Evolutionary conservation across 1,284 basidiomycete genomes (phyloP).

Genomic region (Pseudozyma pruni): DNA sequence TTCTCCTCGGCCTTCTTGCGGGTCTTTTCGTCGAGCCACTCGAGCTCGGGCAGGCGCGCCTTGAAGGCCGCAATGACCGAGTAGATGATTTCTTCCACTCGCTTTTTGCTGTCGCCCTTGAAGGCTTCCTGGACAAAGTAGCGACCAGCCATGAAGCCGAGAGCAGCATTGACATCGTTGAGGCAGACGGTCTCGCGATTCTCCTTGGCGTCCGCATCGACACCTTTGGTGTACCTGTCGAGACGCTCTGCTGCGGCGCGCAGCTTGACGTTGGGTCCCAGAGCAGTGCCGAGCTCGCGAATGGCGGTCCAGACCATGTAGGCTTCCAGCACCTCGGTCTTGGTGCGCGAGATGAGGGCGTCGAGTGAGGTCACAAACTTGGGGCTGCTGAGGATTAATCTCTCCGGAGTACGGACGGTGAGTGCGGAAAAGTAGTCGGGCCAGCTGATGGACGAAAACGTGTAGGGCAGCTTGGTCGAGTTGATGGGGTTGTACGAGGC

Average conservation of each 20-base stretch:
- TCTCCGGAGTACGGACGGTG: slow-evolving; percentile 71
- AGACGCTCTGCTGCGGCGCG: slow-evolving; percentile 70
- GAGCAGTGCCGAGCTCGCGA: slow-evolving; percentile 52
- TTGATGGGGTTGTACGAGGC: slow-evolving; percentile 87
- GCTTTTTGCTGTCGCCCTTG: slow-evolving; percentile 79
- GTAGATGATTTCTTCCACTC: slow-evolving; percentile 86
- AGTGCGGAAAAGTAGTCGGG: slow-evolving; percentile 84
- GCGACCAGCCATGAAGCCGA: slow-evolving; percentile 72
- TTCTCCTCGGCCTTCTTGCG: slow-evolving; percentile 85
- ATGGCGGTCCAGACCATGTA: slow-evolving; percentile 75
- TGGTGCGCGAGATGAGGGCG: slow-evolving; percentile 77
- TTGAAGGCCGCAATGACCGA: slow-evolving; percentile 88
- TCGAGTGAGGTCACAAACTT: slow-evolving; percentile 79
- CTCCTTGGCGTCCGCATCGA: slow-evolving; percentile 85
- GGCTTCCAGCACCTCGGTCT: slow-evolving; percentile 80
- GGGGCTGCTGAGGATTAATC: slow-evolving; percentile 85
- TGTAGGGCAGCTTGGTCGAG: slow-evolving; percentile 73
- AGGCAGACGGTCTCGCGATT: slow-evolving; percentile 78
- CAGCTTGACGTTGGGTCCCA: slow-evolving; percentile 68
- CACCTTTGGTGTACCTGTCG: slow-evolving; percentile 80
- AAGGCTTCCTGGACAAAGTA: slow-evolving; percentile 89
- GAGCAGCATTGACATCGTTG: slow-evolving; percentile 68
- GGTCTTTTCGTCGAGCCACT: slow-evolving; percentile 92
- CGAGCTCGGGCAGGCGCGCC: slow-evolving; percentile 77
- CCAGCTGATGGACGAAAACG: slow-evolving; percentile 81